A percentile compares a stretch with the other conserved stretches of the same genome.
Evolutionary conservation across 352 stramenopile species (phyloP).

Genomic region (Thalassiosira delicatula): DNA sequence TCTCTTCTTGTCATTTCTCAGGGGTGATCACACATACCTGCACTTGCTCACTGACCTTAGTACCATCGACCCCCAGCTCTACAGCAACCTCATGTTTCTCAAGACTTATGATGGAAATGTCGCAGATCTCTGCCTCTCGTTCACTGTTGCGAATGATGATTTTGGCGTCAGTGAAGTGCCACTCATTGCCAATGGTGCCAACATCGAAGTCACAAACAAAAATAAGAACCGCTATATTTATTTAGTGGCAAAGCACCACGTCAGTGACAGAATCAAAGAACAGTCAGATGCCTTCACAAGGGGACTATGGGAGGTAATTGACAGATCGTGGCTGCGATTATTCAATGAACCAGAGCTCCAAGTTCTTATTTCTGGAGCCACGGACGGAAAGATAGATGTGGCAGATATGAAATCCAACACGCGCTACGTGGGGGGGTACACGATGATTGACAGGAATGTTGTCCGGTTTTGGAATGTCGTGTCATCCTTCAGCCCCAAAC

Average conservation of each 20-base stretch:
- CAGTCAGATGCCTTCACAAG: constrained; percentile 91
- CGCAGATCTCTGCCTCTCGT: constrained; percentile 89
- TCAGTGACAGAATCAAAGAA: constrained; percentile 89
- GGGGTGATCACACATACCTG: constrained; percentile 86
- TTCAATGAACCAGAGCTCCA: constrained; percentile 96
- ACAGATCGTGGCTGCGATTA: constrained; percentile 90
- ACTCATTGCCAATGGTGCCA: constrained; percentile 88
- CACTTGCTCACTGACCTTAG: constrained; percentile 95
- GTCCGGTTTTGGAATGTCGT: constrained; percentile 88
- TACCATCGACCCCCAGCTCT: constrained; percentile 93
- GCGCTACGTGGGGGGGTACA: constrained; percentile 93
- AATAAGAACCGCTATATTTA: constrained; percentile 97
- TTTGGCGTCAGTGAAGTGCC: constrained; percentile 69
- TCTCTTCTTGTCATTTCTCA: constrained; percentile 94
- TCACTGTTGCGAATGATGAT: constrained; percentile 89
- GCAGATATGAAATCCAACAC: constrained; percentile 88
- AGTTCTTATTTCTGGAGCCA: constrained; percentile 93
- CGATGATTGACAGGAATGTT: constrained; percentile 86
- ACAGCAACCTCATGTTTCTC: constrained; percentile 95
- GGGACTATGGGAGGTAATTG: constrained; percentile 93
- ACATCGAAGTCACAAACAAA: constrained; percentile 89
- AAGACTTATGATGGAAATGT: constrained; percentile 89
- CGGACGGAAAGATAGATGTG: constrained; percentile 89
- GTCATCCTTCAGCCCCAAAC: constrained; percentile 84
- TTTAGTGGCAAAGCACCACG: constrained; percentile 91